Percentiles rank a stretch among this genome's conserved stretches.
phyloP scores from a whole-genome alignment of 176 grass and related monocot species.

The Avena atlantica region DNA sequence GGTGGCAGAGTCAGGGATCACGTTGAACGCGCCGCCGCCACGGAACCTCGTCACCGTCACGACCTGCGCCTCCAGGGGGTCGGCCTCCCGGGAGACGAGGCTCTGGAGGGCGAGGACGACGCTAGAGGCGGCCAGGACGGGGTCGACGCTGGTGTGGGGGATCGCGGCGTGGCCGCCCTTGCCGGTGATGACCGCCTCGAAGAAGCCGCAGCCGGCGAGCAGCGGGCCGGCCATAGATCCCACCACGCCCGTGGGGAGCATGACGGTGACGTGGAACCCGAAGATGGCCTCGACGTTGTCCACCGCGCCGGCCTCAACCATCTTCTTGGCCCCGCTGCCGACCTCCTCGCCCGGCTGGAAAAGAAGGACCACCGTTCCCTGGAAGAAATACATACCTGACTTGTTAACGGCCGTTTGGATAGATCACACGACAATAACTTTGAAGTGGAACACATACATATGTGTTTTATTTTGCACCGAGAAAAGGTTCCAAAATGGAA shows the following conservation, averaged over 20 bases:
- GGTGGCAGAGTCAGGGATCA: conserved; percentile 86
- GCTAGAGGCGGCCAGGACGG: conserved; percentile 79
- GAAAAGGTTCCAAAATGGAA: too few relatives aligned
- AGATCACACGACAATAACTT: not conserved
- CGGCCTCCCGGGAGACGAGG: conserved; percentile 89
- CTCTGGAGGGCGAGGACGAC: conserved; percentile 85
- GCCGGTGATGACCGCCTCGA: conserved; percentile 87
- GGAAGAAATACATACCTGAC: not conserved
- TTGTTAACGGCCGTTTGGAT: not conserved
- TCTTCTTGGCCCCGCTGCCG: conserved; percentile 75
- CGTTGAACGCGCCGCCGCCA: conserved; percentile 74
- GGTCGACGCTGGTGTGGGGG: conserved; percentile 78
- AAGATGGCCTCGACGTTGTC: conserved; percentile 91
- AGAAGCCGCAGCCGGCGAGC: conserved; percentile 87
- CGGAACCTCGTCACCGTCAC: conserved; percentile 83
- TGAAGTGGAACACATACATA: not conserved
- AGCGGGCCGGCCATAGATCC: conserved; percentile 72
- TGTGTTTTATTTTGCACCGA: too few relatives aligned
- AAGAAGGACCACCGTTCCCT: conserved; percentile 87
- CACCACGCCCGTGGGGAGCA: conserved; percentile 61
- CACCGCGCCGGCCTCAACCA: conserved; percentile 75
- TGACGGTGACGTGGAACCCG: conserved; percentile 62
- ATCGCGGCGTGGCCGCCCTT: conserved; percentile 81
- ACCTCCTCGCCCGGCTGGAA: conserved; percentile 97
- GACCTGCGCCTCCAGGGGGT: conserved; percentile 80